A percentile compares a stretch with the other conserved stretches of the same genome.
Evolutionary conservation across 2,329 filamentous ascomycete genomes (phyloP).

Genomic region (Aquanectria penicillioides): DNA sequence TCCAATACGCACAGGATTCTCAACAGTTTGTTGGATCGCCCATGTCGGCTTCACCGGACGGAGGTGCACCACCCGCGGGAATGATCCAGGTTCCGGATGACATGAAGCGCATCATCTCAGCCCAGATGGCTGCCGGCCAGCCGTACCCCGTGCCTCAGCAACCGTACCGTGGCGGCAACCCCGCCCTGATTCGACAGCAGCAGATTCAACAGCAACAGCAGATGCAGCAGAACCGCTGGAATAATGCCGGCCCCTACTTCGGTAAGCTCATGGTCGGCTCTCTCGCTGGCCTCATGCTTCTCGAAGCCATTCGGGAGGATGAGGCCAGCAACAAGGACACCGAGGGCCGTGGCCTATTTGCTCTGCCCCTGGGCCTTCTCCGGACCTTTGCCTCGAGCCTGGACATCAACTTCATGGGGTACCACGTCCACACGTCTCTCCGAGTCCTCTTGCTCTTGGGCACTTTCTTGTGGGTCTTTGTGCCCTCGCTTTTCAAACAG

Average conservation of each 20-base stretch:
- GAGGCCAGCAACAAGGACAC: slow-evolving; percentile 72
- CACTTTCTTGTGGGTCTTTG: slow-evolving; percentile 63
- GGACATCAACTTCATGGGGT: slow-evolving; percentile 64
- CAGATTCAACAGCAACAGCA: slow-evolving; percentile 64
- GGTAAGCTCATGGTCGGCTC: slow-evolving; percentile 93
- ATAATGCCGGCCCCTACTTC: slow-evolving; percentile 64
- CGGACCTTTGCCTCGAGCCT: slow-evolving; percentile 57
- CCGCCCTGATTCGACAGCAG: slow-evolving; percentile 62
- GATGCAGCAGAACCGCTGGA: slow-evolving; percentile 64
- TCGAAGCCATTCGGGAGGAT: slow-evolving; percentile 79
- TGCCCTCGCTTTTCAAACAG: slow-evolving; percentile 61
- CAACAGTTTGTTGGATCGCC: slow-evolving; percentile 60
- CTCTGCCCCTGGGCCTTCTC: slow-evolving; percentile 69
- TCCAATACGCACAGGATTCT: slow-evolving; percentile 56
- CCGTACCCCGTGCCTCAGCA: slow-evolving; percentile 62
- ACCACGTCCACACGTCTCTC: slow-evolving; percentile 62
- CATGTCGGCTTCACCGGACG: slow-evolving; percentile 52
- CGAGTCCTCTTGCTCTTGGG: slow-evolving; percentile 64
- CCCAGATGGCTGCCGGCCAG: slow-evolving; percentile 64
- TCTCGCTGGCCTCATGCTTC: slow-evolving; percentile 88
- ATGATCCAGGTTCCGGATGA: slow-evolving; percentile 75
- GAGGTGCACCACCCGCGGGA: slow-evolving; percentile 58
- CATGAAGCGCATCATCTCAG: slow-evolving; percentile 70
- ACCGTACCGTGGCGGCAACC: slow-evolving; percentile 56
- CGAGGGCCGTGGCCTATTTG: slow-evolving; percentile 73